Evolutionary conservation across 257 asterid species (phyloP).

Genomic region (Mentha longifolia): DNA sequence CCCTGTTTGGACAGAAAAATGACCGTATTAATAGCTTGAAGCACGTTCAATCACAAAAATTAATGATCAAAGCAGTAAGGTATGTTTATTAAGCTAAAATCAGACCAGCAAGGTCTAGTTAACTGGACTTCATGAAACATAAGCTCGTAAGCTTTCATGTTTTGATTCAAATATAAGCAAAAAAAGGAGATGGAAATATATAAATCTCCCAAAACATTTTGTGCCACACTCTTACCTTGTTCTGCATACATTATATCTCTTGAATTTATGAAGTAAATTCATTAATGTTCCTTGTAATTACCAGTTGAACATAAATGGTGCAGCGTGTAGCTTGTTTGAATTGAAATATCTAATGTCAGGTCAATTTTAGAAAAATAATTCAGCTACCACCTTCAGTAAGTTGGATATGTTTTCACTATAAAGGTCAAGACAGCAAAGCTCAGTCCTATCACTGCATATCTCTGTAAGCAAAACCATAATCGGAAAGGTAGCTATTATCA

Average conservation of each 20-base stretch:
- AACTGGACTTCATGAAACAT: not conserved
- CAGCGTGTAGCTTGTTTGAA: not conserved
- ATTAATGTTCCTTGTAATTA: not conserved
- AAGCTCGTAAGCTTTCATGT: slow-evolving; percentile 4
- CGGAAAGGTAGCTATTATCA: not conserved
- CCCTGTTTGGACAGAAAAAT: slow-evolving; percentile 53
- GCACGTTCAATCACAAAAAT: not conserved
- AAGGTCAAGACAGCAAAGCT: not conserved
- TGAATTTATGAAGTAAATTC: not conserved
- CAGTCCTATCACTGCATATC: not conserved
- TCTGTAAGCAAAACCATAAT: slow-evolving; percentile 2
- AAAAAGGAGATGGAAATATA: not conserved
- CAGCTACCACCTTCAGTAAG: slow-evolving; percentile 7
- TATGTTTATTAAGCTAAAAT: not conserved
- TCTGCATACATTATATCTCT: not conserved
- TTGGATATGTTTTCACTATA: slow-evolving; percentile 14
- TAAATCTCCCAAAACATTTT: not conserved
- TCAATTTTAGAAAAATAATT: not conserved
- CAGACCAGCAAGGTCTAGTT: slow-evolving; percentile 4
- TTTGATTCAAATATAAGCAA: not conserved
- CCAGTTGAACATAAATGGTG: slow-evolving; percentile 13
- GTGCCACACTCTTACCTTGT: not conserved
- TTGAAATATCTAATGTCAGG: not conserved
- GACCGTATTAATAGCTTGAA: slow-evolving; percentile 11
- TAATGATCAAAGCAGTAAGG: not conserved